phyloP scores from a whole-genome alignment of 352 stramenopile genomes.

The Phytophthora tubulina region DNA sequence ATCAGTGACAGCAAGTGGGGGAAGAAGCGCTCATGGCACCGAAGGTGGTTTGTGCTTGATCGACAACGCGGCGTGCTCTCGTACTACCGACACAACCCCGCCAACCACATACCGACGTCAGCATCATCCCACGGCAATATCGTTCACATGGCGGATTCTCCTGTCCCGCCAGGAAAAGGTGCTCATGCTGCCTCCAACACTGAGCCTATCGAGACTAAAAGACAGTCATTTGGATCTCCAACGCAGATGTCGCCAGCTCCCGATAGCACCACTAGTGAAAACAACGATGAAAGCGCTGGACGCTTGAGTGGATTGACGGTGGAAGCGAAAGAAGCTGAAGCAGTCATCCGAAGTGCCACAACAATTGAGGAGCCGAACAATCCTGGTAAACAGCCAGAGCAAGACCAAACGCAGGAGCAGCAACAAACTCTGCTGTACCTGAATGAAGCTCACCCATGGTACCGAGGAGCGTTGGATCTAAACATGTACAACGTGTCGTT shows the following conservation, averaged over 20 bases:
- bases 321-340: conserved; percentile 38
- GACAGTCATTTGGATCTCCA: conserved; percentile 23
- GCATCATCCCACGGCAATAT: conserved; percentile 74
- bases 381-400: conserved; percentile 20
- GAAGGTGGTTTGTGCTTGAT: conserved; percentile 89
- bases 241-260: not conserved
- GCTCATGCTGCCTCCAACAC: not conserved
- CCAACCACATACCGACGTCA: conserved; percentile 64
- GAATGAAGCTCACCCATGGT: conserved; percentile 84
- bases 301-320: conserved; percentile 10
- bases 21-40: conserved; percentile 83
- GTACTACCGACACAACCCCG: conserved; percentile 86
- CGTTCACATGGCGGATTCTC: conserved; percentile 70
- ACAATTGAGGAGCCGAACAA: conserved; percentile 22
- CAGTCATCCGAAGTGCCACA: conserved; percentile 20
- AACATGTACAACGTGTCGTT: conserved; percentile 82
- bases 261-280: conserved; percentile 12
- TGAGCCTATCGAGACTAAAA: conserved; percentile 26
- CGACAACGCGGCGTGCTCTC: conserved; percentile 76
- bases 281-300: conserved; percentile 7
- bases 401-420: conserved; percentile 30
- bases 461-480: conserved; percentile 78
- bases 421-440: conserved; percentile 75
- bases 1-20: conserved; percentile 89
- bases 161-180: conserved; percentile 32